These are phyloP conservation scores for Kuraishia molischiana DNA, from an alignment of 805 yeast species.

Conservation along the genomic window DNA sequence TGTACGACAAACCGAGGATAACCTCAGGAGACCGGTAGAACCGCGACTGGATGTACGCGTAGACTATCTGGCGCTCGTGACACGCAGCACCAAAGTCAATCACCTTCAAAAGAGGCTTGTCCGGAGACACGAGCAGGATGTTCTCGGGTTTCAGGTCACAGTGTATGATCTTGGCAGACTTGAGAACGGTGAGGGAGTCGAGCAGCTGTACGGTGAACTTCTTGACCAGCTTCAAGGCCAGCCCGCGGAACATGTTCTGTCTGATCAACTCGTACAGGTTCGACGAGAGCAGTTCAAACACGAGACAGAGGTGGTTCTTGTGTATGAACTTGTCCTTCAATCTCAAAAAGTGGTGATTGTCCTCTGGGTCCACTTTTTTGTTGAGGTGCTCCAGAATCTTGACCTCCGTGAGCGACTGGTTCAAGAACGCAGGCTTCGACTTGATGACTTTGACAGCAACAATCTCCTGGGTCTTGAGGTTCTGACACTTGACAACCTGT, in stretches of 20 bases:
- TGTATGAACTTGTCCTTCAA: constrained; percentile 86
- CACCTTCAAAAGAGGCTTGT: constrained; percentile 78
- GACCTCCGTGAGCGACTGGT: constrained; percentile 88
- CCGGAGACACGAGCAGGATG: constrained; percentile 69
- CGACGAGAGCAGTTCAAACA: constrained; percentile 80
- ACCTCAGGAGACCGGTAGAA: constrained; percentile 95
- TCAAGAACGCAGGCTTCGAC: constrained; percentile 81
- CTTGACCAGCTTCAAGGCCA: constrained; percentile 69
- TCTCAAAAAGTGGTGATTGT: constrained; percentile 66
- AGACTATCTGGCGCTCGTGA: constrained; percentile 80
- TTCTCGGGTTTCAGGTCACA: constrained; percentile 98
- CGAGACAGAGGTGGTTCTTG: constrained; percentile 86
- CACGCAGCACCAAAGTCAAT: constrained; percentile 97
- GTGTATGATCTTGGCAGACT: constrained; percentile 79
- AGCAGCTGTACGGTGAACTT: constrained; percentile 72
- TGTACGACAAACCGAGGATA: constrained; percentile 82
- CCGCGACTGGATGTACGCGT: constrained; percentile 86
- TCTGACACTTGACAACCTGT: constrained; percentile 92
- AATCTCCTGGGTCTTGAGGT: constrained; percentile 62
- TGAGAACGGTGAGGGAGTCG: constrained; percentile 71
- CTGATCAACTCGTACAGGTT: constrained; percentile 85
- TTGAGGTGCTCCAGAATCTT: constrained; percentile 76
- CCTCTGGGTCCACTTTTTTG: constrained; percentile 55
- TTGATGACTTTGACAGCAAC: constrained; percentile 94
- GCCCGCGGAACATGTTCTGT: constrained; percentile 90